Evolutionary conservation across 2,329 filamentous ascomycete genomes (phyloP).

Genomic region (Aspergillus fumigatiaffinis): DNA sequence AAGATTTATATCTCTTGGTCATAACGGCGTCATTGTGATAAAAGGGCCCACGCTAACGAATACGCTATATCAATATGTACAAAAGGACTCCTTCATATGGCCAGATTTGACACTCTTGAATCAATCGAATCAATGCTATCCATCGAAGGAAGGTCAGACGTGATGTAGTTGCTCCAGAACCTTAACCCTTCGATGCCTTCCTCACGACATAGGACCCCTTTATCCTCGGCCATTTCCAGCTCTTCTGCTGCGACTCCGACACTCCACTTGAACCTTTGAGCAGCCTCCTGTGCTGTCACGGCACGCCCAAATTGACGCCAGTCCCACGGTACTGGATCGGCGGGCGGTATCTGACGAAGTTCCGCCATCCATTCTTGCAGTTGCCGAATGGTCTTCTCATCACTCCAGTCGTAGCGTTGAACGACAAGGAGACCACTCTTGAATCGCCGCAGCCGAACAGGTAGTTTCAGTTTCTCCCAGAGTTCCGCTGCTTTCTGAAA

Average conservation of each 20-base stretch:
- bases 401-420: conserved; percentile 80
- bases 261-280: conserved; percentile 92
- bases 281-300: conserved; percentile 83
- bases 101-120: not conserved
- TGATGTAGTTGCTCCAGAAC: conserved; percentile 79
- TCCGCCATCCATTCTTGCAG: conserved; percentile 74
- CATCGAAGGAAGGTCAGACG: conserved; percentile 1
- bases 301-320: conserved; percentile 75
- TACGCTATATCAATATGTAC: not conserved
- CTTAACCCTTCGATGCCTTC: conserved; percentile 85
- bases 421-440: conserved; percentile 93
- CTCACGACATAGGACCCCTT: conserved; percentile 80
- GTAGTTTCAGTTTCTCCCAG: conserved; percentile 84
- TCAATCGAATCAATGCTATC: not conserved
- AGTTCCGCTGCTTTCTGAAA: conserved; percentile 84
- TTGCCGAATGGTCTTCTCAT: conserved; percentile 79
- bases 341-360: conserved; percentile 62
- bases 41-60: not conserved
- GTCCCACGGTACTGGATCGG: conserved; percentile 67
- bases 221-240: conserved; percentile 94
- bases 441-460: conserved; percentile 81
- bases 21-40: not conserved
- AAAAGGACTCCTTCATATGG: not conserved
- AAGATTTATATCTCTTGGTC: not conserved
- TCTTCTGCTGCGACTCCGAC: conserved; percentile 94